Conservation (phyloP, 179 eudicot species). For the Sideroxylon spinosum region DNA sequence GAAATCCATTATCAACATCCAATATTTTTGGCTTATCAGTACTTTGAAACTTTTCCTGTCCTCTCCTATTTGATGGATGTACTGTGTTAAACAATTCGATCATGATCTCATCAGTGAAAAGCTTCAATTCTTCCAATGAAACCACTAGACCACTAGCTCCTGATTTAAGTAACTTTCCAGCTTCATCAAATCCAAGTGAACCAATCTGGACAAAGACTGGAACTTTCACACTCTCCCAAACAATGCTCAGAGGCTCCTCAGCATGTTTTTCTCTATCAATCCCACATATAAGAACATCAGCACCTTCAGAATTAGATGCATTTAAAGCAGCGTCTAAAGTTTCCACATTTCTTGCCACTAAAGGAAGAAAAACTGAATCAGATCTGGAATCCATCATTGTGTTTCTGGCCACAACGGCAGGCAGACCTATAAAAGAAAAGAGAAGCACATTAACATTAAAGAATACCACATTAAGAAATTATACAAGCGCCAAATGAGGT, state of each 20-base stretch:
- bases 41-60: slow-evolving; percentile 21
- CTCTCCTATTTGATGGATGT: slow-evolving; percentile 21
- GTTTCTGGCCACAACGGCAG: slow-evolving; percentile 88
- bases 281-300: slow-evolving; percentile 74
- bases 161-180: slow-evolving; percentile 34
- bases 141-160: slow-evolving; percentile 79
- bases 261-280: slow-evolving; percentile 29
- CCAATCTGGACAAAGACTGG: slow-evolving; percentile 58
- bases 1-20: slow-evolving; percentile 41
- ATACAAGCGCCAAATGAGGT: background rate
- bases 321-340: slow-evolving; percentile 57
- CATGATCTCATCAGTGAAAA: slow-evolving; percentile 41
- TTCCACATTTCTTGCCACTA: slow-evolving; percentile 75
- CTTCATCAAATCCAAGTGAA: slow-evolving; percentile 32
- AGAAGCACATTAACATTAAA: slow-evolving; percentile 3
- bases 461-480: background rate
- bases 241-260: slow-evolving; percentile 33
- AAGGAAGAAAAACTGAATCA: slow-evolving; percentile 79
- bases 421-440: slow-evolving; percentile 56
- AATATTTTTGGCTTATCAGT: slow-evolving; percentile 26
- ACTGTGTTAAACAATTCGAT: slow-evolving; percentile 36
- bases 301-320: slow-evolving; percentile 88
- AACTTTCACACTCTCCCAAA: slow-evolving; percentile 48
- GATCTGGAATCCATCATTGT: slow-evolving; percentile 70
- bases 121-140: slow-evolving; percentile 55